A percentile compares a stretch with the other conserved stretches of the same genome.
Conservation (phyloP, 129 eudicot genomes). For the Chrysanthemum seticuspe region DNA sequence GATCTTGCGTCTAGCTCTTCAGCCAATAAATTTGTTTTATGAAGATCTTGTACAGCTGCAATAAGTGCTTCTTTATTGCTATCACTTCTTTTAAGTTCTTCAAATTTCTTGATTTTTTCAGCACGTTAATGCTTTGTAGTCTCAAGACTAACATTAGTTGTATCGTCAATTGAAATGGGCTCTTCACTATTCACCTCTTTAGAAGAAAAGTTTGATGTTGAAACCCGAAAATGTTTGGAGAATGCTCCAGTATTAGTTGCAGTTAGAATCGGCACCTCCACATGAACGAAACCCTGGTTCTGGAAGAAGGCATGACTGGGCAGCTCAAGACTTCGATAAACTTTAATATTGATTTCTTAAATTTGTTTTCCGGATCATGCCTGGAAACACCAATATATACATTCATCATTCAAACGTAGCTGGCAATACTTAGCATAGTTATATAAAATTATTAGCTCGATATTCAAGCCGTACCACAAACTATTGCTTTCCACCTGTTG, state of each 20-base stretch:
- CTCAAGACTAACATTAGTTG: slow-evolving; percentile 43
- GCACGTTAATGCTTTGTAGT: slow-evolving; percentile 48
- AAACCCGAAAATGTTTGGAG: too few species aligned
- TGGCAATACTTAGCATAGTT: too few species aligned
- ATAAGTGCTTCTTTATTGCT: slow-evolving; percentile 74
- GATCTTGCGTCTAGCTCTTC: slow-evolving; percentile 55
- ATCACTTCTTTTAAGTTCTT: slow-evolving; percentile 66
- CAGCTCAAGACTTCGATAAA: slow-evolving; percentile 68
- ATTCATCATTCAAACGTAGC: background rate
- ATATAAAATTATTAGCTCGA: too few species aligned
- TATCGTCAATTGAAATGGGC: slow-evolving; percentile 12
- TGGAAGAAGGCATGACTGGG: slow-evolving; percentile 52
- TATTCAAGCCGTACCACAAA: too few species aligned
- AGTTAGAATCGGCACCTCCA: too few species aligned
- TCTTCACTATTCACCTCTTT: slow-evolving; percentile 35
- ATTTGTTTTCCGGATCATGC: slow-evolving; percentile 68
- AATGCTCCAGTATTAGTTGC: too few species aligned
- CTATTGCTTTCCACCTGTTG: too few species aligned
- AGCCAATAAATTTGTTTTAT: slow-evolving; percentile 53
- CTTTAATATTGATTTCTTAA: slow-evolving; percentile 55
- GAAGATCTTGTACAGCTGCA: slow-evolving; percentile 74
- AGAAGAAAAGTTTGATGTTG: too few species aligned
- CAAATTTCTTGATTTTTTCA: slow-evolving; percentile 61
- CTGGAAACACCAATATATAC: slow-evolving; percentile 40
- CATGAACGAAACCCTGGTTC: slow-evolving; percentile 34